Conservation (phyloP, 768 basidiomycete genomes). For the Lactarius psammicola region DNA sequence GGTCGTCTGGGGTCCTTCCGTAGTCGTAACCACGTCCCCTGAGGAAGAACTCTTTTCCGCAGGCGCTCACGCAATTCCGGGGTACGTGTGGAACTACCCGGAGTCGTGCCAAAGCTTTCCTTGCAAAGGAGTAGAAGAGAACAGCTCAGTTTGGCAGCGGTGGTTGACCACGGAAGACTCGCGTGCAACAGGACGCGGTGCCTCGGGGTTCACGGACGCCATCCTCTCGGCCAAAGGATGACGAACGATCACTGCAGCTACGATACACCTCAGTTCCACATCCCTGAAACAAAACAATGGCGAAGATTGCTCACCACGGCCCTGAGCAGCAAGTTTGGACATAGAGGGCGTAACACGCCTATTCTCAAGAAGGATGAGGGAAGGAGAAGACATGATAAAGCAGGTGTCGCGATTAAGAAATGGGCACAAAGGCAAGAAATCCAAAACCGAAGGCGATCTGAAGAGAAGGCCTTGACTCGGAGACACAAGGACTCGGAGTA, state of each 20-base stretch:
- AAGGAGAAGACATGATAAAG: constrained; percentile 9
- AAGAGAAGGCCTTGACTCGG: neutral
- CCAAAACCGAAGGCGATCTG: neutral
- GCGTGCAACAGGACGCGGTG: neutral
- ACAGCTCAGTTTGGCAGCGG: neutral
- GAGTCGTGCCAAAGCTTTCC: constrained; percentile 15
- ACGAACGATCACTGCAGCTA: constrained; percentile 14
- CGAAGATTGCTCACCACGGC: constrained; percentile 6
- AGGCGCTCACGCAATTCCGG: constrained; percentile 15
- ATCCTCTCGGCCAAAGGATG: constrained; percentile 13
- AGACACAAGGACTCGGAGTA: no score
- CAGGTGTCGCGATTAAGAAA: neutral
- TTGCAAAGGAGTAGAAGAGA: neutral
- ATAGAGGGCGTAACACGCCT: constrained; percentile 21
- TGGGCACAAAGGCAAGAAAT: neutral
- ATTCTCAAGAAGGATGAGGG: constrained; percentile 18
- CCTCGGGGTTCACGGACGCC: neutral
- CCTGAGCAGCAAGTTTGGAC: constrained; percentile 8
- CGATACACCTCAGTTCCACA: neutral
- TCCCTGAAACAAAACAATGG: neutral
- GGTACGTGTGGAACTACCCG: neutral
- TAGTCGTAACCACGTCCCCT: constrained; percentile 1
- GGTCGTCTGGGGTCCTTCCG: neutral
- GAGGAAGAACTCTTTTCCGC: constrained; percentile 12
- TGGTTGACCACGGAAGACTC: neutral